Conservation (phyloP, 2,329 filamentous ascomycete genomes). For the Calonectria pseudoturangicola region DNA sequence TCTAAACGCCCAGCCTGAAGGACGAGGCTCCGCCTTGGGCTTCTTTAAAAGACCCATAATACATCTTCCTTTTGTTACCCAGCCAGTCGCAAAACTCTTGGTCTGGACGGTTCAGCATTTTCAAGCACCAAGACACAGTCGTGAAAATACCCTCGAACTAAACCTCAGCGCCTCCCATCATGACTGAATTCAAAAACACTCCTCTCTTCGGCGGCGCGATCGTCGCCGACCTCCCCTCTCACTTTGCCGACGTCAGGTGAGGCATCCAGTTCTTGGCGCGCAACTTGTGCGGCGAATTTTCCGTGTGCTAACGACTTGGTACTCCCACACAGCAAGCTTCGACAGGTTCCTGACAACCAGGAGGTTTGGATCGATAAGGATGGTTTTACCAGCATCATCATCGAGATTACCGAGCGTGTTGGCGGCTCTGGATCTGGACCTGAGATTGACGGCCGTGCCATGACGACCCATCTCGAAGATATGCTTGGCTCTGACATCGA, state of each 20-base stretch:
- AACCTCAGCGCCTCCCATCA: slow-evolving; percentile 52
- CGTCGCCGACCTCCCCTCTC: slow-evolving; percentile 78
- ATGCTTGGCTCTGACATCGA: slow-evolving; percentile 79
- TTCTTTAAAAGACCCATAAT: slow-evolving; percentile 24
- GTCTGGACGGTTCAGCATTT: slow-evolving; percentile 11
- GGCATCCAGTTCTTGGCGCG: slow-evolving; percentile 44
- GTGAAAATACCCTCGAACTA: neutral
- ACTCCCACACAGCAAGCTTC: slow-evolving; percentile 73
- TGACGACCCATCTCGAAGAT: slow-evolving; percentile 81
- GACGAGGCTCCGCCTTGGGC: slow-evolving; percentile 29
- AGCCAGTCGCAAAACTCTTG: slow-evolving; percentile 21
- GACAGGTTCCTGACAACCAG: slow-evolving; percentile 89
- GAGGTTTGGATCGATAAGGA: slow-evolving; percentile 92
- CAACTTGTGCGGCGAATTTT: slow-evolving; percentile 1
- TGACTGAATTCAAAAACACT: slow-evolving; percentile 74
- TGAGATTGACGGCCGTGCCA: slow-evolving; percentile 81
- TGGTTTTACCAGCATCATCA: slow-evolving; percentile 90
- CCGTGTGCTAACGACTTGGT: slow-evolving; percentile 36
- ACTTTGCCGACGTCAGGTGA: slow-evolving; percentile 85
- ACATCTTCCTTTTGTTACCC: slow-evolving; percentile 17
- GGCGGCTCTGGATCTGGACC: slow-evolving; percentile 71
- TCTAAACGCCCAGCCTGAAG: slow-evolving; percentile 27
- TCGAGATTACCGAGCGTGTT: slow-evolving; percentile 92
- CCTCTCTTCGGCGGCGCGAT: slow-evolving; percentile 85
- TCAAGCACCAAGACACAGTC: slow-evolving; percentile 19